These are phyloP conservation scores for Candida tammaniensis DNA, from an alignment of 805 yeast species.

Conservation along the genomic window DNA sequence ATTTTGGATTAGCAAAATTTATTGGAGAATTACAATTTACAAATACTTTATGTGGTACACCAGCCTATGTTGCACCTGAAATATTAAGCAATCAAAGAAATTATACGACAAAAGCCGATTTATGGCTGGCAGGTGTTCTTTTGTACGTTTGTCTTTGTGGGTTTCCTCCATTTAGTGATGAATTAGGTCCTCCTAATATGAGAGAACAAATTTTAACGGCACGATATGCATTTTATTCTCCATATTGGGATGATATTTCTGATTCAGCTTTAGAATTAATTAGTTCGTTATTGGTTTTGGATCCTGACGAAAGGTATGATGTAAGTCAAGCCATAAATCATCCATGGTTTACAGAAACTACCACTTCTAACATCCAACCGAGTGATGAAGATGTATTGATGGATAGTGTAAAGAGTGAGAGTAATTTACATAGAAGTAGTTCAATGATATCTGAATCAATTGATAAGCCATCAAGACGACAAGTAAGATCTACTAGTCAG, in stretches of 20 bases:
- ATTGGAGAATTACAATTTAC: slow-evolving; percentile 74
- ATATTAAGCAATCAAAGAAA: slow-evolving; percentile 53
- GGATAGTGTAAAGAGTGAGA: slow-evolving; percentile 3
- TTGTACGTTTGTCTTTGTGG: slow-evolving; percentile 79
- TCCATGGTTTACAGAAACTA: slow-evolving; percentile 36
- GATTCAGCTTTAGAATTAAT: slow-evolving; percentile 68
- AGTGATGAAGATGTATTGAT: neutral
- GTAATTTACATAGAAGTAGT: slow-evolving; percentile 8
- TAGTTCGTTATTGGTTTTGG: slow-evolving; percentile 55
- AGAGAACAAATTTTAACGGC: slow-evolving; percentile 69
- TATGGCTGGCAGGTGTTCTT: slow-evolving; percentile 82
- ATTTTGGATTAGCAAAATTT: slow-evolving; percentile 71
- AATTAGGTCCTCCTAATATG: slow-evolving; percentile 76
- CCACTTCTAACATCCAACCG: slow-evolving; percentile 15
- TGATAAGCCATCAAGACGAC: slow-evolving; percentile 13
- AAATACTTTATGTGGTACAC: slow-evolving; percentile 80
- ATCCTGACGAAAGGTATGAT: slow-evolving; percentile 43
- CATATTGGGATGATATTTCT: slow-evolving; percentile 72
- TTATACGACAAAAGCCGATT: slow-evolving; percentile 70
- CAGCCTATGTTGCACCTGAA: slow-evolving; percentile 86
- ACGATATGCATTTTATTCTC: slow-evolving; percentile 70
- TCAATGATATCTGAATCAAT: slow-evolving; percentile 5
- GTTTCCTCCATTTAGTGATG: slow-evolving; percentile 83
- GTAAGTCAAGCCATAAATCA: slow-evolving; percentile 39
- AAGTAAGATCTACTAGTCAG: slow-evolving; percentile 23